These are phyloP conservation scores for Paraphaeosphaeria sporulosa DNA, from an alignment of 2,329 filamentous ascomycete genomes.

Conservation along the genomic window DNA sequence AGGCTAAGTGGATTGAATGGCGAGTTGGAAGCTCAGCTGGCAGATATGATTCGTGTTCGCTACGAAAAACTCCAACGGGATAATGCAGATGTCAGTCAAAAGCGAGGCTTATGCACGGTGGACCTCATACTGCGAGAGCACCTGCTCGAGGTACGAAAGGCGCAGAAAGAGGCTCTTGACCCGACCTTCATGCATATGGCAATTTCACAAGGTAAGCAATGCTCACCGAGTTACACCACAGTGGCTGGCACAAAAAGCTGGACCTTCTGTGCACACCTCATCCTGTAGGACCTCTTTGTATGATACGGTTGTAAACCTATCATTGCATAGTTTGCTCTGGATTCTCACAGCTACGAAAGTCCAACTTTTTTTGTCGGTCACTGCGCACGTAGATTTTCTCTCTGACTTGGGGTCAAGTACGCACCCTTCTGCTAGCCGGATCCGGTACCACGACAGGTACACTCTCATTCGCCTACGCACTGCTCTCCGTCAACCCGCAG, in stretches of 20 bases:
- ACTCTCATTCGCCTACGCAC: constrained; percentile 40
- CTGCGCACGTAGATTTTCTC: too few relatives aligned
- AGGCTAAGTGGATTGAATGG: constrained; percentile 19
- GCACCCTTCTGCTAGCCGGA: constrained; percentile 52
- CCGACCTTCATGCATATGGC: constrained; percentile 45
- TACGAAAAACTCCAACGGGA: constrained; percentile 42
- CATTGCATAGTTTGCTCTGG: too few relatives aligned
- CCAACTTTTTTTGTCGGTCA: too few relatives aligned
- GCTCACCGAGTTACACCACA: not conserved
- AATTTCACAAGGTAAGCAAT: constrained; percentile 45
- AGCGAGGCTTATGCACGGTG: constrained; percentile 47
- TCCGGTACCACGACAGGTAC: constrained; percentile 52
- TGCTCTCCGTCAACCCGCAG: constrained; percentile 38
- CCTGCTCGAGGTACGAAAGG: constrained; percentile 26
- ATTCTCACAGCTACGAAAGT: too few relatives aligned
- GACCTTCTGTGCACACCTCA: too few relatives aligned
- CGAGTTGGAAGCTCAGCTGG: constrained; percentile 44
- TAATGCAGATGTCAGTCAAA: constrained; percentile 45
- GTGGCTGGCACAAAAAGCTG: too few relatives aligned
- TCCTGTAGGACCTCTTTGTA: too few relatives aligned
- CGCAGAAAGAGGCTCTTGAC: constrained; percentile 32
- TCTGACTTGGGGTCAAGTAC: not conserved
- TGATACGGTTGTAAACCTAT: too few relatives aligned
- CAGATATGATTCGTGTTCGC: constrained; percentile 46
- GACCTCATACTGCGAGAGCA: constrained; percentile 43